phyloP scores from a whole-genome alignment of 2,329 filamentous ascomycete genomes.

The Neopestalotiopsis sp. region DNA sequence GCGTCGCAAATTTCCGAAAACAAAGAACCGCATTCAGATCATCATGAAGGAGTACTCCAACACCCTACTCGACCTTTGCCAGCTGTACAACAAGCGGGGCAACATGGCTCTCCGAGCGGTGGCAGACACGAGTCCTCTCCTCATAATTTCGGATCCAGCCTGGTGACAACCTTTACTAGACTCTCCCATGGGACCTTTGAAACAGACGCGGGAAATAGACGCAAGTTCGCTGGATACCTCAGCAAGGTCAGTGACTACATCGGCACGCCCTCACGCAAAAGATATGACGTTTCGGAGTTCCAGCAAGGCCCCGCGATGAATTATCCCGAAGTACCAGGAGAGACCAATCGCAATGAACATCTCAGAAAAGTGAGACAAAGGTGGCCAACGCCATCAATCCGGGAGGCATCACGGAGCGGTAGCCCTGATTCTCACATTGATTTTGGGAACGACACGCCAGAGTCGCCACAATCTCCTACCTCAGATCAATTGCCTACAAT shows the following conservation, averaged over 20 bases:
- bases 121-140: not conserved
- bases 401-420: constrained; percentile 40
- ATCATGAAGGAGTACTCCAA: constrained; percentile 9
- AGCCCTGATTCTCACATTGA: constrained; percentile 39
- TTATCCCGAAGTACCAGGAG: constrained; percentile 64
- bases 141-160: constrained; percentile 18
- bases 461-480: constrained; percentile 25
- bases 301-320: constrained; percentile 49
- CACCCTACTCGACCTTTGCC: not conserved
- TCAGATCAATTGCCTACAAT: constrained; percentile 26
- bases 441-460: constrained; percentile 25
- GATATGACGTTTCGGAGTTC: constrained; percentile 55
- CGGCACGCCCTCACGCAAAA: constrained; percentile 52
- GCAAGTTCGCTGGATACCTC: constrained; percentile 49
- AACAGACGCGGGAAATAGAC: constrained; percentile 39
- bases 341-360: constrained; percentile 48
- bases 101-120: not conserved
- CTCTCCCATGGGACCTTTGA: not conserved
- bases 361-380: constrained; percentile 44
- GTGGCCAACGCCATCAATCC: constrained; percentile 43
- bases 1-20: constrained; percentile 28
- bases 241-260: constrained; percentile 50
- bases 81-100: constrained; percentile 13
- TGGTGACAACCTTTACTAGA: constrained; percentile 9
- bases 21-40: constrained; percentile 30